Base-by-base conservation (phyloP, 495 filamentous ascomycete species). In the Lichenothelia convexa region DNA sequence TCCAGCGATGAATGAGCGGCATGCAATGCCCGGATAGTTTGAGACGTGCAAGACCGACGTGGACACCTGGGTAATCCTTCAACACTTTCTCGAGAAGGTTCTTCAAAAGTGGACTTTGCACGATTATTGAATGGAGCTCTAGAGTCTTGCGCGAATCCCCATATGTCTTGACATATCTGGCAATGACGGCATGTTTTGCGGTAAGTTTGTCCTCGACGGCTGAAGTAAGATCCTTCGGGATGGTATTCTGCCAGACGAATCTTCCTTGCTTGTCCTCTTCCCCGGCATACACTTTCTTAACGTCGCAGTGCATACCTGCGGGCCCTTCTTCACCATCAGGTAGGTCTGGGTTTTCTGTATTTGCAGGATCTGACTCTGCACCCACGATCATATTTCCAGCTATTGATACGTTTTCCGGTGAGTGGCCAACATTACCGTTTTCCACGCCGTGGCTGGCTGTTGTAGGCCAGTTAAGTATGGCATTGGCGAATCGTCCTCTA, bases 1-100 rank as follows among this genome's bases (percentile, higher is more conserved):
- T 45, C 77, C 77, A 83, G 17, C 75, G 64, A 52, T 81, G 70
- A 24, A 81, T 67, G 24, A 81, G 67, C 0, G 70, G 68, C 48
- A 68, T 53, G 49, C 80, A 80, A 0, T 70, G 70, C 0, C 58
- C 59, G 13, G 50, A 50, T 46, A 80, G 77, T 32, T 70, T 65
- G 3, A 81, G 55, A 0, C 67, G 64, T 33, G 69, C 55, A 9
- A 81, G 51, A 12, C 59, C 65, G 22, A 68, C 62, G 0, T 74
- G 74, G 11, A 80, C 62, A 16, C 76, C 71, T 2, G 73, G 70
- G 45, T 80, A 82, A 17, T 64, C 67, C 20, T 63, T 59, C 30
- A 80, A 54, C 5, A 76, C 64, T 12, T 59, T 56, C 13, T 55
- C 57, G 0, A 80, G 57, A 20, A 70, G 59, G 12, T 57, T 58